Evolutionary conservation across 192 early-diverging fungal species (phyloP).

Genomic region (Umbelopsis sp.): DNA sequence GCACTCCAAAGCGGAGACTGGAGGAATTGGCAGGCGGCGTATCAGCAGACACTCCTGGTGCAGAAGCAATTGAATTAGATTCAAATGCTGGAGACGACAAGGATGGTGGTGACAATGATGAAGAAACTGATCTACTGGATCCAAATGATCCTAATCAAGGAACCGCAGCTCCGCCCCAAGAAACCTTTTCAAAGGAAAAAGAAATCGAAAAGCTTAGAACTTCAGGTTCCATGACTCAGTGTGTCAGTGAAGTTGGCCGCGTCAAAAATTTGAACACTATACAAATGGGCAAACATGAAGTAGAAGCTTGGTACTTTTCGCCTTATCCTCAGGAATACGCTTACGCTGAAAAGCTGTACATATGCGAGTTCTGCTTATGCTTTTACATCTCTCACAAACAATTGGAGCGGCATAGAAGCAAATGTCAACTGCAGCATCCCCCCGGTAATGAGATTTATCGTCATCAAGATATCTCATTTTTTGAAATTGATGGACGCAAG

Average conservation of each 20-base stretch:
- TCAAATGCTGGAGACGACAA: not conserved
- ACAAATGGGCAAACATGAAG: constrained; percentile 88
- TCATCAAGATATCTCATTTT: constrained; percentile 89
- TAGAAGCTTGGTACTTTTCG: constrained; percentile 99
- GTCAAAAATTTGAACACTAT: constrained; percentile 95
- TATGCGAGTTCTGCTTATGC: constrained; percentile 96
- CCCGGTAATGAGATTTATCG: constrained; percentile 99
- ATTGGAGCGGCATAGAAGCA: constrained; percentile 80
- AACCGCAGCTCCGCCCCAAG: constrained; percentile 1
- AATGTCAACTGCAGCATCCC: constrained; percentile 92
- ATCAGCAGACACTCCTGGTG: constrained; percentile 12
- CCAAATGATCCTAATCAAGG: constrained; percentile 20
- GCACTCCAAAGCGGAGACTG: constrained; percentile 12
- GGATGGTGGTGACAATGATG: constrained; percentile 33
- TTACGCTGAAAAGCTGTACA: constrained; percentile 76
- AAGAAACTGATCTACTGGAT: constrained; percentile 22
- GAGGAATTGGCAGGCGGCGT: not conserved
- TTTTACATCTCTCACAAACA: constrained; percentile 74
- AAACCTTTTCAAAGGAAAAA: constrained; percentile 87
- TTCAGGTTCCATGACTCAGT: constrained; percentile 96
- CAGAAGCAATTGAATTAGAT: no score
- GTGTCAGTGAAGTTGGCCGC: constrained; percentile 87
- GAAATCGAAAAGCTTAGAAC: constrained; percentile 95
- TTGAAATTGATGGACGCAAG: constrained; percentile 96
- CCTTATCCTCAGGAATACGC: constrained; percentile 93